Evolutionary conservation across 2,329 filamentous ascomycete species (phyloP).

Genomic region (Fragosphaeria purpurea): DNA sequence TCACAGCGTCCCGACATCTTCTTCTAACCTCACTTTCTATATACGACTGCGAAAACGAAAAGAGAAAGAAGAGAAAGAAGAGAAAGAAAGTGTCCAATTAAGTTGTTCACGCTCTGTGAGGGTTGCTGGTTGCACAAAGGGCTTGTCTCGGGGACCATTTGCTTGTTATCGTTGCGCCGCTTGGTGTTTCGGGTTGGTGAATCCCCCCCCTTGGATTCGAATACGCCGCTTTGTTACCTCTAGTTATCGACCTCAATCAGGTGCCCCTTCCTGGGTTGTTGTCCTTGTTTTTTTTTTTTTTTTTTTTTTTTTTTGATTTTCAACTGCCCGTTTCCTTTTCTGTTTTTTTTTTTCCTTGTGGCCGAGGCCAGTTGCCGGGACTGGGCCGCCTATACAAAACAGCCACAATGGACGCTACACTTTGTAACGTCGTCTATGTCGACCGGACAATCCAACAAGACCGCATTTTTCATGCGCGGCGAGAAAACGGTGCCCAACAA

Average conservation of each 20-base stretch:
- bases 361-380: constrained; percentile 49
- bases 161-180: constrained; percentile 10
- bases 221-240: not conserved
- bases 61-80: not conserved
- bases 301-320: not conserved
- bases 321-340: not conserved
- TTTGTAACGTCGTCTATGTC: constrained; percentile 51
- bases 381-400: constrained; percentile 42
- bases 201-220: constrained; percentile 5
- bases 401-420: constrained; percentile 47
- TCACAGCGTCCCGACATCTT: not conserved
- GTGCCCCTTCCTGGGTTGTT: not conserved
- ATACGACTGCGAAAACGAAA: too few relatives aligned
- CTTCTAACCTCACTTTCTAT: not conserved
- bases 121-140: constrained; percentile 11
- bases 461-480: constrained; percentile 27
- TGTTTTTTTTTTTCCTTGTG: constrained; percentile 19
- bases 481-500: constrained; percentile 13
- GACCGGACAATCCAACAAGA: constrained; percentile 42
- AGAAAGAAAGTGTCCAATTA: not conserved
- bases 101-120: constrained; percentile 2
- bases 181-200: constrained; percentile 15
- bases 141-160: constrained; percentile 3
- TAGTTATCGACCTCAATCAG: not conserved
- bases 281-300: not conserved